Conservation (phyloP, 2,329 filamentous ascomycete genomes). For the Trichoderma sp. region DNA sequence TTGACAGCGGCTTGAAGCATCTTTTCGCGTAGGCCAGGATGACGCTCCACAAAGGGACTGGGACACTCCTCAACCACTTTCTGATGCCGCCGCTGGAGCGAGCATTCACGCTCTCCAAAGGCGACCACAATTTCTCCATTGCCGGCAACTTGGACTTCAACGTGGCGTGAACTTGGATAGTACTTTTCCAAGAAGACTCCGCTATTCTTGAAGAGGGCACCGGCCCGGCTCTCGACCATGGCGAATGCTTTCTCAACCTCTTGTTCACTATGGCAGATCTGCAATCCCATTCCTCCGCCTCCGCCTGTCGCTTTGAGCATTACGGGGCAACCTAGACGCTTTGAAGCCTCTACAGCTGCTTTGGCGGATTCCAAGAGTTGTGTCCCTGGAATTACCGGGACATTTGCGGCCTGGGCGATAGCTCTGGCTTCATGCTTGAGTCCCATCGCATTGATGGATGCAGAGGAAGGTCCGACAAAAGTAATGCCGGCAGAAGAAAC, state of each 20-base stretch:
- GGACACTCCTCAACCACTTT: neutral
- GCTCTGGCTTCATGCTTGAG: neutral
- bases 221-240: constrained; percentile 27
- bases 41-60: neutral
- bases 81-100: neutral
- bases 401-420: neutral
- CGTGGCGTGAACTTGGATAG: neutral
- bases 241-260: neutral
- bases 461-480: neutral
- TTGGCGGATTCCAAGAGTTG: neutral
- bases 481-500: neutral
- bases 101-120: neutral
- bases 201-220: constrained; percentile 44
- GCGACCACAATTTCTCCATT: neutral
- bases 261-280: neutral
- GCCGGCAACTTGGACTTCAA: neutral
- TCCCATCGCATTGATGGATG: neutral
- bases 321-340: neutral
- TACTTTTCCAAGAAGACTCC: constrained; percentile 46
- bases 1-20: neutral
- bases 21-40: neutral
- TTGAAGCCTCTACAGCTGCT: neutral
- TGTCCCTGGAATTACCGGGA: neutral
- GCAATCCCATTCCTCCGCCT: neutral
- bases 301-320: neutral